Conservation (phyloP, 495 filamentous ascomycete genomes). For the Penicillium bialowiezense region DNA sequence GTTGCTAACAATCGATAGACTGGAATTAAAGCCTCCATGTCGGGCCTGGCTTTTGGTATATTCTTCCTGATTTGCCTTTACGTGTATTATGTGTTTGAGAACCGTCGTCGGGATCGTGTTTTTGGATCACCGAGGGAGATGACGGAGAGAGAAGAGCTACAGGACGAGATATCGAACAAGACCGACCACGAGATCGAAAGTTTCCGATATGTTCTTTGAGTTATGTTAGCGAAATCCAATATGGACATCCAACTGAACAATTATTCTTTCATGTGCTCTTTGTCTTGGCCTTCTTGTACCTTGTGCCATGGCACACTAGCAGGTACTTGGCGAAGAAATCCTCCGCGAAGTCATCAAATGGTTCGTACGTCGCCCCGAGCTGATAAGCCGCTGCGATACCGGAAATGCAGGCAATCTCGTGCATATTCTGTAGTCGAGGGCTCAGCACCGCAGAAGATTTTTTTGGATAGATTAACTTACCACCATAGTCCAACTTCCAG, state of each 20-base stretch:
- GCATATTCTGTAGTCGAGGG: constrained; percentile 58
- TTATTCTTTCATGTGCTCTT: constrained; percentile 3
- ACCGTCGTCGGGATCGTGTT: constrained; percentile 22
- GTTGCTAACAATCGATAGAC: constrained; percentile 13
- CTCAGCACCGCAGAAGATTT: too few relatives aligned
- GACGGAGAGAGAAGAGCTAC: constrained; percentile 24
- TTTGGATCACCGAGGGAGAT: constrained; percentile 22
- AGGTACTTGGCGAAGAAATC: constrained; percentile 56
- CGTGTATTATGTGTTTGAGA: constrained; percentile 23
- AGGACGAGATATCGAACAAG: constrained; percentile 29
- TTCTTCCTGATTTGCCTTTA: constrained; percentile 25
- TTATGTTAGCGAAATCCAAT: too few relatives aligned
- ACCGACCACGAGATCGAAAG: constrained; percentile 33
- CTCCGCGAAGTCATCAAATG: constrained; percentile 60
- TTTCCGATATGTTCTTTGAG: constrained; percentile 30
- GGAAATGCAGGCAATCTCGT: constrained; percentile 75
- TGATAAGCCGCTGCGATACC: constrained; percentile 77
- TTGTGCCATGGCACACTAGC: constrained; percentile 48
- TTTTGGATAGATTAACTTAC: constrained; percentile 33
- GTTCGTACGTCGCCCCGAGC: constrained; percentile 71
- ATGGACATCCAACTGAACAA: too few relatives aligned
- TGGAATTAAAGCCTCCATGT: constrained; percentile 29
- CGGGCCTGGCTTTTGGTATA: constrained; percentile 24
- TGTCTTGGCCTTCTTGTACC: constrained; percentile 32
- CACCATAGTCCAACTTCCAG: constrained; percentile 76